Conservation (phyloP, 352 stramenopile genomes). For the Globisporangium apiculatum region DNA sequence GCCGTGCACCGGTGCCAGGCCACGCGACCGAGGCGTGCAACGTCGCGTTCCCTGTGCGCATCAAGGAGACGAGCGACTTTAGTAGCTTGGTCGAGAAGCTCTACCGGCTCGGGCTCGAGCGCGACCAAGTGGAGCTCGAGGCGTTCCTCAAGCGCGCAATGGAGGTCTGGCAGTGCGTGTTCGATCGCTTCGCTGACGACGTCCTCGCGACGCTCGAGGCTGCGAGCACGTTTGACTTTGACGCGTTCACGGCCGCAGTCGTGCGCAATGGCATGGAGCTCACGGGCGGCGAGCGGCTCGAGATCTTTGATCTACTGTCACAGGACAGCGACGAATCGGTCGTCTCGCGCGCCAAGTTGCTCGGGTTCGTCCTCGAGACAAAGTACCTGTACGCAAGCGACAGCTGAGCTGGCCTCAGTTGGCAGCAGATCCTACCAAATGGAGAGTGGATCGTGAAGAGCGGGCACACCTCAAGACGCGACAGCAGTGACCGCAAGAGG, state of each 20-base stretch:
- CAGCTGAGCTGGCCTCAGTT: too few relatives aligned
- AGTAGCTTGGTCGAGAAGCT: constrained; percentile 28
- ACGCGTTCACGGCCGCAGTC: constrained; percentile 31
- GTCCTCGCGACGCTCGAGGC: constrained; percentile 18
- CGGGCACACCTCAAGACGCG: too few relatives aligned
- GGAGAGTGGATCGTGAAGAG: too few relatives aligned
- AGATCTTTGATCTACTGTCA: constrained; percentile 48
- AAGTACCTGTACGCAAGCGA: too few relatives aligned
- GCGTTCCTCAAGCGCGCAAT: constrained; percentile 31
- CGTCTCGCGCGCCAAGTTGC: constrained; percentile 18
- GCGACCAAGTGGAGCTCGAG: constrained; percentile 37
- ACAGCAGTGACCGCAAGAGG: too few relatives aligned
- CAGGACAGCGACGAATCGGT: constrained; percentile 25
- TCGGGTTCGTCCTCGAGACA: constrained; percentile 19
- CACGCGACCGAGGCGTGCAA: constrained; percentile 40
- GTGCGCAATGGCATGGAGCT: constrained; percentile 33
- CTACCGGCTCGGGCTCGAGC: constrained; percentile 28
- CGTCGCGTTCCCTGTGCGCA: constrained; percentile 28
- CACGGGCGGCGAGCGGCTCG: constrained; percentile 41
- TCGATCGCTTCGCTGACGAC: constrained; percentile 24
- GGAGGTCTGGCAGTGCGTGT: constrained; percentile 32
- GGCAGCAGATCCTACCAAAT: too few relatives aligned
- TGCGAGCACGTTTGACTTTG: constrained; percentile 23
- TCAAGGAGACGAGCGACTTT: constrained; percentile 30
- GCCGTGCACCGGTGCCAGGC: neutral